phyloP scores from a whole-genome alignment of 2,329 filamentous ascomycete genomes.

The Hypoxylon sp. region DNA sequence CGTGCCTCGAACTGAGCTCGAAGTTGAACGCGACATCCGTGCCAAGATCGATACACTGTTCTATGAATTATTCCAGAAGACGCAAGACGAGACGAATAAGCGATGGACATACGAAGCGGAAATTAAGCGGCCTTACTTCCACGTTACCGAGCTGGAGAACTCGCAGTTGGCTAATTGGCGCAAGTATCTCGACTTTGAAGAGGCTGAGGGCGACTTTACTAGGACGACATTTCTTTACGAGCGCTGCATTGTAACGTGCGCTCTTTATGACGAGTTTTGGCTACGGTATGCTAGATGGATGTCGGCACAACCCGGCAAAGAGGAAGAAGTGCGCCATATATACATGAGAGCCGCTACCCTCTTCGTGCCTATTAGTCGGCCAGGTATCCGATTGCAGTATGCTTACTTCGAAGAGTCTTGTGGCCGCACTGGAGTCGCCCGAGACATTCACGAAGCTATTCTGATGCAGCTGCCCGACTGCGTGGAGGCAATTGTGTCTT shows the following conservation, averaged over 20 bases:
- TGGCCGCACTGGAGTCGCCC: constrained; percentile 81
- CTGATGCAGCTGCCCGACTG: constrained; percentile 83
- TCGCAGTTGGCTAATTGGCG: constrained; percentile 90
- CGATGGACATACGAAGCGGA: constrained; percentile 96
- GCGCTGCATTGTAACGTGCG: constrained; percentile 91
- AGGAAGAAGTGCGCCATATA: constrained; percentile 92
- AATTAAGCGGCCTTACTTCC: constrained; percentile 96
- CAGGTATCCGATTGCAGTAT: constrained; percentile 88
- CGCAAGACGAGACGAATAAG: constrained; percentile 89
- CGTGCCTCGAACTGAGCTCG: constrained; percentile 75
- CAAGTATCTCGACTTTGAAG: constrained; percentile 97
- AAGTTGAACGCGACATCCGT: constrained; percentile 87
- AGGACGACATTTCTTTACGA: constrained; percentile 91
- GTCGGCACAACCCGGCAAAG: constrained; percentile 81
- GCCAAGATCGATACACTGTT: constrained; percentile 84
- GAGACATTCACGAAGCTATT: constrained; percentile 87
- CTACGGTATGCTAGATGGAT: constrained; percentile 98
- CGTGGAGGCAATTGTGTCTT: constrained; percentile 87
- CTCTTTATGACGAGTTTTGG: constrained; percentile 98
- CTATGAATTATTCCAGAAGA: constrained; percentile 83
- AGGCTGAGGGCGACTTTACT: constrained; percentile 81
- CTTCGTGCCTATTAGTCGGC: constrained; percentile 88
- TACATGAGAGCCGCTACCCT: constrained; percentile 88
- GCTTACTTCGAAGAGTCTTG: constrained; percentile 94
- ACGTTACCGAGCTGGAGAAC: constrained; percentile 92